Evolutionary conservation across 208 protist genomes (phyloP).

Genomic region (Trypanosoma melophagium): DNA sequence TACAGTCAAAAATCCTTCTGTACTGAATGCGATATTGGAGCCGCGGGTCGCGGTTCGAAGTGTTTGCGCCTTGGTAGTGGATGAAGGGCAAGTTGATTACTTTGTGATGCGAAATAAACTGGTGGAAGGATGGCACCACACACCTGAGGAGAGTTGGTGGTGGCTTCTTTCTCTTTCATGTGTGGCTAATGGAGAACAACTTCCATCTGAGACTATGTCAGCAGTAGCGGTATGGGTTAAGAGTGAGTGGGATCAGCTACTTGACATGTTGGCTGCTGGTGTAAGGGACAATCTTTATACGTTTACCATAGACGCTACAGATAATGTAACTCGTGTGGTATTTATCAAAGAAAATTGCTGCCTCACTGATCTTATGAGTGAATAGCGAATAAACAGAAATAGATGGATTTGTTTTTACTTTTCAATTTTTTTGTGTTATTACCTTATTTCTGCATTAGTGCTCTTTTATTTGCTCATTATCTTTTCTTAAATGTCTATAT

Average conservation of each 20-base stretch:
- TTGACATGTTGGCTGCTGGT: constrained; percentile 24
- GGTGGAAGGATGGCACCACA: constrained; percentile 34
- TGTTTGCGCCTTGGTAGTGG: constrained; percentile 43
- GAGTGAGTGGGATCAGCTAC: constrained; percentile 44
- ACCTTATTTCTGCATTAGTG: no score
- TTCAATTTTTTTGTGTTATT: not conserved
- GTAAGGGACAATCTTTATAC: constrained; percentile 33
- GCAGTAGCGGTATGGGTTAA: constrained; percentile 41
- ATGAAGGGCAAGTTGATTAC: constrained; percentile 44
- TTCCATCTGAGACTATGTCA: constrained; percentile 5
- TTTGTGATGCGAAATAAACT: constrained; percentile 40
- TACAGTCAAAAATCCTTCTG: constrained; percentile 2
- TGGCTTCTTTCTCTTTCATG: constrained; percentile 37
- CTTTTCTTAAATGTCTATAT: not conserved
- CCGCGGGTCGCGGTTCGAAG: constrained; percentile 29
- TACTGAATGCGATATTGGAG: constrained; percentile 22
- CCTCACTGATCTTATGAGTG: constrained; percentile 23
- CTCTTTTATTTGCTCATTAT: not conserved
- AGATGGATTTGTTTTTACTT: not conserved
- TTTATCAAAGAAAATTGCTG: constrained; percentile 29
- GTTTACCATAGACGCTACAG: constrained; percentile 26
- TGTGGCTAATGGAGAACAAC: constrained; percentile 12
- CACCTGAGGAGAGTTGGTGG: constrained; percentile 38
- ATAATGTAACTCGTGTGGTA: constrained; percentile 14
- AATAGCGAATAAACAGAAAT: constrained; percentile 14